Evolutionary conservation across 257 asterid genomes (phyloP).

Genomic region (Mitragyna speciosa): DNA sequence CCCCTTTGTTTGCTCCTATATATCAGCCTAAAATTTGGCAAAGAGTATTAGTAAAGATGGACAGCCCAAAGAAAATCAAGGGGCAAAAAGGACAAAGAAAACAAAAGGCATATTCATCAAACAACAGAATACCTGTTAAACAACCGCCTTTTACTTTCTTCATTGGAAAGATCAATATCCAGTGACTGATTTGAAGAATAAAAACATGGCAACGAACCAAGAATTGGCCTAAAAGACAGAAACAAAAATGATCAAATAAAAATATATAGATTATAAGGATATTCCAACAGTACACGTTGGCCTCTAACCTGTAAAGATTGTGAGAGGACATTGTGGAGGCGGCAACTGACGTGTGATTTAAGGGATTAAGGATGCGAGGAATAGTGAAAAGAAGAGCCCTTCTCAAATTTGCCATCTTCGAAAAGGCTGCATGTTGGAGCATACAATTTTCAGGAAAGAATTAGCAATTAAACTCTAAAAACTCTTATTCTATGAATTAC

Average conservation of each 20-base stretch:
- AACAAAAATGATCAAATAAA: background rate
- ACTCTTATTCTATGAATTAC: background rate
- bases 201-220: slow-evolving; percentile 45
- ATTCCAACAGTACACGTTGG: background rate
- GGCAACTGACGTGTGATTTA: slow-evolving; percentile 29
- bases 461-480: background rate
- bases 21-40: slow-evolving; percentile 49
- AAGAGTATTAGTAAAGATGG: background rate
- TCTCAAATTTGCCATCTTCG: slow-evolving; percentile 56
- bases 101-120: background rate
- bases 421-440: background rate
- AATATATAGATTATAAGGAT: background rate
- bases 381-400: slow-evolving; percentile 45
- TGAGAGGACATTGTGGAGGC: slow-evolving; percentile 24
- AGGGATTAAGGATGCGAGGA: slow-evolving; percentile 51
- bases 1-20: slow-evolving; percentile 96
- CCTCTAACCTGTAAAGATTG: slow-evolving; percentile 37
- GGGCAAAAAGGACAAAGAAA: background rate
- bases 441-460: background rate
- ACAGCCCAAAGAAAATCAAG: background rate
- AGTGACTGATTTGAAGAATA: slow-evolving; percentile 42
- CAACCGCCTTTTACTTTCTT: slow-evolving; percentile 74
- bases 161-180: slow-evolving; percentile 60
- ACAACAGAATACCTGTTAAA: slow-evolving; percentile 52
- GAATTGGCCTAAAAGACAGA: slow-evolving; percentile 47